Percentiles rank a stretch among this genome's conserved stretches.
Conservation (phyloP, 768 basidiomycete species). For the Amanita rimosa region DNA sequence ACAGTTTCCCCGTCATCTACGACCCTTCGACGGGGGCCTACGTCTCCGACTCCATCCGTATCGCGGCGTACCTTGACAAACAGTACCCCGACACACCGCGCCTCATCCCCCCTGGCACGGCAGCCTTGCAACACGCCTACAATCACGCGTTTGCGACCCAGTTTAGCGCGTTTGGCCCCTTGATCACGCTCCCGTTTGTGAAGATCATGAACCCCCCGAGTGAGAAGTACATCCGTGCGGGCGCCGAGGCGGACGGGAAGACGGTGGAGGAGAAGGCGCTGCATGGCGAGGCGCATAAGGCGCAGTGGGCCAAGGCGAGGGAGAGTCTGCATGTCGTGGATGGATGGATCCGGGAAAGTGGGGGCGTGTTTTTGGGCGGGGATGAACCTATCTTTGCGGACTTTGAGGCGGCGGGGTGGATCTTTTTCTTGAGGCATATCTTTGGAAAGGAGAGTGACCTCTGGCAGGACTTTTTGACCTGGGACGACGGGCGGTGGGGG, state of each 20-base stretch:
- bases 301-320: constrained; percentile 26
- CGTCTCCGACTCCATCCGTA: constrained; percentile 28
- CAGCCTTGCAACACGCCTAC: constrained; percentile 9
- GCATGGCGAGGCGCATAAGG: constrained; percentile 16
- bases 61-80: constrained; percentile 35
- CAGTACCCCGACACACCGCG: constrained; percentile 24
- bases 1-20: constrained; percentile 30
- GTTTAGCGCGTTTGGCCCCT: not conserved
- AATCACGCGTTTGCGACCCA: not conserved
- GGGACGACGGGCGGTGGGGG: constrained; percentile 30
- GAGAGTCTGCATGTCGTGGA: constrained; percentile 17
- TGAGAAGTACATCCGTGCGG: constrained; percentile 23
- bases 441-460: constrained; percentile 26
- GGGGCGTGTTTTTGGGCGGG: not conserved
- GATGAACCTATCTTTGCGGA: constrained; percentile 8
- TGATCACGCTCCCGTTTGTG: not conserved
- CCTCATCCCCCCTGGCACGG: constrained; percentile 13
- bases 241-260: constrained; percentile 20
- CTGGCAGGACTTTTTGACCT: constrained; percentile 28
- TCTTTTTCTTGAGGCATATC: constrained; percentile 3
- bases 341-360: constrained; percentile 16
- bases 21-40: constrained; percentile 23
- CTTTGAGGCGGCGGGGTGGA: not conserved
- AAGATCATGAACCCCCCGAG: constrained; percentile 14
- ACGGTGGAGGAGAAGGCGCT: constrained; percentile 25